Evolutionary conservation across 768 basidiomycete species (phyloP), one percentile per base, ranked within the genome.

Genomic region (Mycena alexandri): DNA sequence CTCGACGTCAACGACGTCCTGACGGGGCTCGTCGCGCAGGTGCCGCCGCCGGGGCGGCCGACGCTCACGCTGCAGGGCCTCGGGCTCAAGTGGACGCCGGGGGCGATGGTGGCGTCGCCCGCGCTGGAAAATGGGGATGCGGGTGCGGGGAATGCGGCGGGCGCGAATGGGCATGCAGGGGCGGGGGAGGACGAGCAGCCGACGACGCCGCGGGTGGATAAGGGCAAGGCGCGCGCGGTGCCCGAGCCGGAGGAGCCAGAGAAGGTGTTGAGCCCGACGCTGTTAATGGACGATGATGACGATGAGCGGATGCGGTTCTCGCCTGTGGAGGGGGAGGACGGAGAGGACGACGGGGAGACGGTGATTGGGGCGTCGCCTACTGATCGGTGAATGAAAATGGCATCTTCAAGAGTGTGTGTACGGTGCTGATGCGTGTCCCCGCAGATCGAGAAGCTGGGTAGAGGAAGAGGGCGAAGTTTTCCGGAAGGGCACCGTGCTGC

Each of bases 391-490:
- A 86, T 78, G 50, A 29, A 17, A 36, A 17, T 56, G 36, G 10
- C 2, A 63, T 24, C 29, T 61, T 6, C n/a, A 42, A 13, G 43
- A 50, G 13, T 13, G 36, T 33, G 8, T 50, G 25, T 29, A 67
- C 33, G 33, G 50, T 21, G 64, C 34, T 70, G 33, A 56, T 66
- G 25, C 44, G n/a, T 12, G 33, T 22, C 7, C 13, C 44, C 68
- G 13, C 58, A 92, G 93, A 53, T 93, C 92, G 25, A 84, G 89
- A 70, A 89, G 85, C 57, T 94, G 93, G 91, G 92, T 96, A 0
- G 93, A 90, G 61, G 98, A 99, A 76, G 98, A 99, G 76, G 95
- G 95, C 0, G 97, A 99, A 79, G 92, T 99, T 44, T 98, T 98
- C 82, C 84, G 96, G 46, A 96, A 97, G 75, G 95, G 96, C 0